phyloP scores from a whole-genome alignment of 2,329 filamentous ascomycete species.

The Onygenales sp. region DNA sequence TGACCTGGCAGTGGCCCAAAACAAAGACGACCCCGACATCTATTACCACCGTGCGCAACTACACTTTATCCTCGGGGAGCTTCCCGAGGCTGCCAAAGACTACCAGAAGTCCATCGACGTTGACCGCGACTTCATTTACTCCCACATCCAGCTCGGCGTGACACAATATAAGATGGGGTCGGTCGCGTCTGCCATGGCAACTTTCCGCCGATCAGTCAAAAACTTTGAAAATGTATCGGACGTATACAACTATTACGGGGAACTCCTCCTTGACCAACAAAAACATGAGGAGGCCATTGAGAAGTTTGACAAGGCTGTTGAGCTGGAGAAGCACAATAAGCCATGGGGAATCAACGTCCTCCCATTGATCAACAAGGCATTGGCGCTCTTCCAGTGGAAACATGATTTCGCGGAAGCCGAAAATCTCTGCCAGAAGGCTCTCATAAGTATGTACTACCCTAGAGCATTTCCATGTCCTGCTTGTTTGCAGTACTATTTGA shows the following conservation, averaged over 20 bases:
- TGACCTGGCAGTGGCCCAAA: constrained; percentile 71
- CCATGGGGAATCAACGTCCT: constrained; percentile 95
- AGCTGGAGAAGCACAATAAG: constrained; percentile 93
- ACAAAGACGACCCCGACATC: constrained; percentile 85
- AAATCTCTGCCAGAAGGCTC: constrained; percentile 90
- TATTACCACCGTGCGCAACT: constrained; percentile 98
- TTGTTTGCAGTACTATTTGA: neutral
- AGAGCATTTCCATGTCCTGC: neutral
- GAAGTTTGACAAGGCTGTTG: constrained; percentile 97
- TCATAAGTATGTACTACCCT: constrained; percentile 65
- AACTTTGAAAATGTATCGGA: constrained; percentile 95
- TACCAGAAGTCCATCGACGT: constrained; percentile 99
- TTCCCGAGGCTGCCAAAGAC: constrained; percentile 88
- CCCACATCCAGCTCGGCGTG: constrained; percentile 96
- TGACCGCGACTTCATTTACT: constrained; percentile 95
- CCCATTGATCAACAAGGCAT: constrained; percentile 95
- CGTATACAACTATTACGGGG: constrained; percentile 99
- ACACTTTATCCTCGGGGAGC: constrained; percentile 94
- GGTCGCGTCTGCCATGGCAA: constrained; percentile 95
- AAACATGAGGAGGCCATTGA: constrained; percentile 93
- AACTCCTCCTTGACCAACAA: constrained; percentile 90
- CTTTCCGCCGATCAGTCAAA: constrained; percentile 94
- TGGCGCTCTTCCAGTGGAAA: constrained; percentile 97
- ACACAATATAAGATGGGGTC: constrained; percentile 99
- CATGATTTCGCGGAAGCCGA: constrained; percentile 91